Evolutionary conservation across 1,284 basidiomycete genomes (phyloP).

Genomic region (Pterula multifida): DNA sequence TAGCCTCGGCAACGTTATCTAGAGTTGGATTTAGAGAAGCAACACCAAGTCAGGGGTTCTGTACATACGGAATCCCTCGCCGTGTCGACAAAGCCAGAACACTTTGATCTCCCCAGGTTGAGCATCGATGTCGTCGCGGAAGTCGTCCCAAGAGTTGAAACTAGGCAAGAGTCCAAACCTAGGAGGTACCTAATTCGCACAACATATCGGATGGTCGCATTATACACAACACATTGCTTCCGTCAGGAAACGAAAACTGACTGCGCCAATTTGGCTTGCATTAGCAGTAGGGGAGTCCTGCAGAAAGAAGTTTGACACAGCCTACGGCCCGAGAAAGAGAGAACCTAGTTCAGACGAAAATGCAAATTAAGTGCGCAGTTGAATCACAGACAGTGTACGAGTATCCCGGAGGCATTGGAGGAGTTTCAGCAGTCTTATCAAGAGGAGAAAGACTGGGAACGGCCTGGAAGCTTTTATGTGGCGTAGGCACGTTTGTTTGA

Average conservation of each 20-base stretch:
- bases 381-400: background rate
- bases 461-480: too few species aligned
- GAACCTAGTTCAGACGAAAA: background rate
- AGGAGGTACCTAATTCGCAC: slow-evolving; percentile 24
- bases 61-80: slow-evolving; percentile 55
- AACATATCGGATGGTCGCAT: too few species aligned
- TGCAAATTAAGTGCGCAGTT: background rate
- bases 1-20: slow-evolving; percentile 67
- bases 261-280: slow-evolving; percentile 9
- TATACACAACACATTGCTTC: background rate
- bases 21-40: background rate
- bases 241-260: slow-evolving; percentile 5
- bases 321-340: slow-evolving; percentile 14
- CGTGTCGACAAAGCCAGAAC: slow-evolving; percentile 58
- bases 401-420: too few species aligned
- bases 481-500: too few species aligned
- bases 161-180: slow-evolving; percentile 52
- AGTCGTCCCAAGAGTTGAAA: slow-evolving; percentile 35
- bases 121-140: slow-evolving; percentile 29
- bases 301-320: slow-evolving; percentile 25
- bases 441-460: too few species aligned
- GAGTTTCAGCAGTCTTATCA: too few species aligned
- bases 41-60: background rate
- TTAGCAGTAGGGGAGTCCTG: slow-evolving; percentile 19
- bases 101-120: slow-evolving; percentile 39